Conservation (phyloP, 331 rosid species). For the Rhamnella rubrinervis region DNA sequence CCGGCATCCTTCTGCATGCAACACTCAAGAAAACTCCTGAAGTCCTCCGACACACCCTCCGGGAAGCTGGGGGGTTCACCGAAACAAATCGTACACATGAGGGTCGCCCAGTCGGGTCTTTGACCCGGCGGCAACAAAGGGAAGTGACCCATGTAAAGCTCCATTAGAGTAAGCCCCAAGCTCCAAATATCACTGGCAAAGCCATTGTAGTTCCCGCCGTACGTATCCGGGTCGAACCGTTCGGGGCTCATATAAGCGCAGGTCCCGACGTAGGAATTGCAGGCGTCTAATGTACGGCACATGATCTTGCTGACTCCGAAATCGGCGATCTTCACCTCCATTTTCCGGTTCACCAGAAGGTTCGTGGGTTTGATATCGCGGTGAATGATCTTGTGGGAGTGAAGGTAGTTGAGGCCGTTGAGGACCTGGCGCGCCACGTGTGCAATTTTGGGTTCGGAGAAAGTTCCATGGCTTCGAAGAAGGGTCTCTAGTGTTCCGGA, state of each 20-base stretch:
- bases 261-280: slow-evolving; percentile 87
- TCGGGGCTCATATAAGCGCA: slow-evolving; percentile 99
- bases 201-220: slow-evolving; percentile 80
- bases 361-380: slow-evolving; percentile 88
- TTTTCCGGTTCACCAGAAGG: slow-evolving; percentile 49
- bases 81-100: slow-evolving; percentile 89
- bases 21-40: slow-evolving; percentile 59
- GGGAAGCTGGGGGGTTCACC: slow-evolving; percentile 76
- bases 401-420: slow-evolving; percentile 67
- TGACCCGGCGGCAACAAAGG: slow-evolving; percentile 83
- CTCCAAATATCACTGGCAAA: slow-evolving; percentile 90
- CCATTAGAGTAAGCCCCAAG: slow-evolving; percentile 75
- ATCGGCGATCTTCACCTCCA: slow-evolving; percentile 77
- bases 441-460: slow-evolving; percentile 50
- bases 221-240: slow-evolving; percentile 77
- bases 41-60: slow-evolving; percentile 46
- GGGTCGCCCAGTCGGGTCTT: slow-evolving; percentile 90
- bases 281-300: slow-evolving; percentile 72
- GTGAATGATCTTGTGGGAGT: slow-evolving; percentile 72
- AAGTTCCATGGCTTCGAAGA: slow-evolving; percentile 45
- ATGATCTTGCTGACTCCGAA: slow-evolving; percentile 85
- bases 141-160: slow-evolving; percentile 82
- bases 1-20: slow-evolving; percentile 80
- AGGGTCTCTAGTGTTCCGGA: slow-evolving; percentile 57
- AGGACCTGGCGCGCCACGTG: slow-evolving; percentile 67